Conservation (phyloP, 257 asterid genomes). For the Verbascum thapsus region DNA sequence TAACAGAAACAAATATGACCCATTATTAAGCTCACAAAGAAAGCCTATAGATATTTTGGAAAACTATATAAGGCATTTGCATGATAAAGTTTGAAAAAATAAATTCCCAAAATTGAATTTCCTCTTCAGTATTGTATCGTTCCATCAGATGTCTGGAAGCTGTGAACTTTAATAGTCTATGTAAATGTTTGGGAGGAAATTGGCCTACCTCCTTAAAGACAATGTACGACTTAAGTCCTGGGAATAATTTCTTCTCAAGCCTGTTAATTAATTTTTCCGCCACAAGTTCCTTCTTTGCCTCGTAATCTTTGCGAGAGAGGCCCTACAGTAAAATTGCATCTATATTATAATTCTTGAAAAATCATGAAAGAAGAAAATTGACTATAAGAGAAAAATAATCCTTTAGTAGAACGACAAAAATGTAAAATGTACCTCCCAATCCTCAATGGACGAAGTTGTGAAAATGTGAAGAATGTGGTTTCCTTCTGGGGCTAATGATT, state of each 20-base stretch:
- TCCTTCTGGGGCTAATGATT: slow-evolving; percentile 93
- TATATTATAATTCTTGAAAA: slow-evolving; percentile 19
- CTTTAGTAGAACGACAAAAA: slow-evolving; percentile 17
- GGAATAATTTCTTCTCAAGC: slow-evolving; percentile 84
- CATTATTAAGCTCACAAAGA: neutral
- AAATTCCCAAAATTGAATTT: neutral
- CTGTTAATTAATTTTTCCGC: slow-evolving; percentile 76
- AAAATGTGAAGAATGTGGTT: slow-evolving; percentile 93
- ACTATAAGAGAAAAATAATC: slow-evolving; percentile 10
- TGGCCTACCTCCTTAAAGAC: slow-evolving; percentile 69
- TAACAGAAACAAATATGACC: neutral
- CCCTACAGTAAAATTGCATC: slow-evolving; percentile 51
- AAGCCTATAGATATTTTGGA: neutral
- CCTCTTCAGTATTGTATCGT: neutral
- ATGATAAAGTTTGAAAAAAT: neutral
- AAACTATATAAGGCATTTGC: neutral
- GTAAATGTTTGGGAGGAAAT: slow-evolving; percentile 17
- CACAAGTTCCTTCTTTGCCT: slow-evolving; percentile 81
- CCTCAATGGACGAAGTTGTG: slow-evolving; percentile 86
- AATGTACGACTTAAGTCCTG: slow-evolving; percentile 80
- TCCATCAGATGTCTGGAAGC: slow-evolving; percentile 17
- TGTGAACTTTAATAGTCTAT: neutral
- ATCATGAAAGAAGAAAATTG: slow-evolving; percentile 9
- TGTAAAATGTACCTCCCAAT: slow-evolving; percentile 78
- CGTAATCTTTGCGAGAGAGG: slow-evolving; percentile 72